Conservation (phyloP, 495 filamentous ascomycete genomes). For the Neurospora sp. region DNA sequence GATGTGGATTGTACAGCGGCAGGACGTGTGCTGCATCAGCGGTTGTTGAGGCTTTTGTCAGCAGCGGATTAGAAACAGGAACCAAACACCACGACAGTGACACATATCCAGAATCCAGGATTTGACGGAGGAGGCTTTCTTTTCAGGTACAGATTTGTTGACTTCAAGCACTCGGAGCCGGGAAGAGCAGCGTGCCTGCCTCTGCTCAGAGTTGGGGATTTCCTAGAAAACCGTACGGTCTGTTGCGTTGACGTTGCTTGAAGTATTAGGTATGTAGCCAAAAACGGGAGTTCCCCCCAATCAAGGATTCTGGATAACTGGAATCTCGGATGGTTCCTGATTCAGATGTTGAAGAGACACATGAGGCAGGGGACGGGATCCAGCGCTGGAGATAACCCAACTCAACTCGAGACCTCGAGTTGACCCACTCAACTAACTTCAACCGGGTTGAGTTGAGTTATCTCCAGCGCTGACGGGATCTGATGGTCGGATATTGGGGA, state of each 20-base stretch:
- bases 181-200: not conserved
- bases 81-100: not conserved
- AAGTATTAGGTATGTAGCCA: not conserved
- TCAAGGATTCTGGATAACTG: too few species aligned
- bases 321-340: not conserved
- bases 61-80: not conserved
- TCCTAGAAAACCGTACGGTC: not conserved
- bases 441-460: too few species aligned
- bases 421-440: too few species aligned
- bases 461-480: not conserved
- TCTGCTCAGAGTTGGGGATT: not conserved
- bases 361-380: not conserved
- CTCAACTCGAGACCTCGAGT: too few species aligned
- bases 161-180: not conserved
- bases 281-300: not conserved
- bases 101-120: not conserved
- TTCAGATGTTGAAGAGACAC: not conserved
- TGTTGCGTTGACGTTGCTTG: not conserved
- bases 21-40: not conserved
- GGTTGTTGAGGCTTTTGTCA: not conserved
- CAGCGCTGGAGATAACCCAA: too few species aligned
- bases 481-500: not conserved
- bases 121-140: too few species aligned
- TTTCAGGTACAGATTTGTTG: not conserved
- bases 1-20: not conserved